Evolutionary conservation across 371 early-diverging fungal genomes (phyloP), one percentile per base, ranked within the genome.

Genomic region (Syncephalastrum sp.): DNA sequence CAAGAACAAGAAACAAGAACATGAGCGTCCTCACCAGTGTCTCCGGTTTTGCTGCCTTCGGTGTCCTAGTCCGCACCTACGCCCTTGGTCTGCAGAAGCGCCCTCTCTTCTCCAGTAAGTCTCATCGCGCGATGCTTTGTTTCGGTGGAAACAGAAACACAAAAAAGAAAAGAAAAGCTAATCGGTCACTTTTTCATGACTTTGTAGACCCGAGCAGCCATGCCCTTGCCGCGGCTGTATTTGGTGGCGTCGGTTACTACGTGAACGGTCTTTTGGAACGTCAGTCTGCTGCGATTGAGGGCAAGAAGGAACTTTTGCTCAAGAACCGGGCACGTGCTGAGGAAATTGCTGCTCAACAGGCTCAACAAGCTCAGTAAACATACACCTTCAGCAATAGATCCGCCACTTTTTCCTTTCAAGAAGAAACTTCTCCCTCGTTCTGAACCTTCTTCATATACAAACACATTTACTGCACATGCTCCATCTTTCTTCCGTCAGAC

Each of bases 11-110:
- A 21, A 6, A 56, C 41, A 51, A 50, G 44, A 44, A 49, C 51
- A 77, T 78, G 78, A 71, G 69, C 67, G 60, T 78, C 50, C 63
- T 75, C 50, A 62, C 67, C 59, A 72, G 73, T 59, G 74, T 76
- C 60, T 70, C 79, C 56, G 79, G 79, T 48, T 79, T 79, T 54
- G 79, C 79, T 42, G 72, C 74, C 49, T 71, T 79, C 48, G 79
- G 79, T 69, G 74, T 79, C 46, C 72, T 73, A 56, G 76, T 79
- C 45, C 79, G 79, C 50, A 65, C 79, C 53, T 79, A 76, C 59
- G 76, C 79, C 54, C 70, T 79, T 60, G 79, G 76, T 47, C 55
- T 79, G 29, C 79, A 79, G 57, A 79, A 74, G 59, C 75, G 79
- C 45, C 76, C 79, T 33, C 23, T 79, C 29, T 62, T 74, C 33